Conservation (phyloP, 140 eudicot species). For the Cichorium intybus region DNA sequence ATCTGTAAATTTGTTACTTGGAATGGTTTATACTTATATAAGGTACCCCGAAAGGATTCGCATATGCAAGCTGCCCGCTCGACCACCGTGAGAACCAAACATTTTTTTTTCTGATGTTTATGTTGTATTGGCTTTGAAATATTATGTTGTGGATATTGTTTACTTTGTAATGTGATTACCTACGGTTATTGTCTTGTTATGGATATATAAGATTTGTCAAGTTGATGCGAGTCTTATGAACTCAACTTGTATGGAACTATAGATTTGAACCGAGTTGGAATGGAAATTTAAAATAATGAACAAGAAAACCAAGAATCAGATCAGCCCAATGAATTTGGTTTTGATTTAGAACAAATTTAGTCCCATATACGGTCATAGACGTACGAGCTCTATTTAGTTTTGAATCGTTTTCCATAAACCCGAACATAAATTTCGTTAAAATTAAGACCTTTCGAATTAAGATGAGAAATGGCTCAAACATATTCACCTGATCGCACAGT, state of each 20-base stretch:
- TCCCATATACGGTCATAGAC: too few species aligned
- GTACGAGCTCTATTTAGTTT: too few species aligned
- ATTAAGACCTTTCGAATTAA: too few species aligned
- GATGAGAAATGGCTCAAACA: too few species aligned
- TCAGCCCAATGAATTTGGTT: too few species aligned
- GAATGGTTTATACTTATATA: neutral
- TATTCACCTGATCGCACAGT: too few species aligned
- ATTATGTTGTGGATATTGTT: slow-evolving; percentile 14
- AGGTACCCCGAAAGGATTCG: neutral
- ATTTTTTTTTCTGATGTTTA: neutral
- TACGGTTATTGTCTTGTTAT: neutral
- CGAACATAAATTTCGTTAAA: too few species aligned
- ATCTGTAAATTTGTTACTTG: slow-evolving; percentile 20
- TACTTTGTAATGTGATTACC: neutral
- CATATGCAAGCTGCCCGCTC: neutral
- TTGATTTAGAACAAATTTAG: too few species aligned
- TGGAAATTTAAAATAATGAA: too few species aligned
- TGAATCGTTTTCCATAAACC: too few species aligned
- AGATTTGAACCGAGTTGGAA: too few species aligned
- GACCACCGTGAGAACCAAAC: neutral
- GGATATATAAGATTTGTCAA: neutral
- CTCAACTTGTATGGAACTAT: neutral
- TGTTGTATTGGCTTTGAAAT: slow-evolving; percentile 1
- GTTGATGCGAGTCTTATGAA: neutral
- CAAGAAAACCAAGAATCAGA: too few species aligned